Evolutionary conservation across 106 monocot species (phyloP).

Genomic region (Ottelia alismoides): DNA sequence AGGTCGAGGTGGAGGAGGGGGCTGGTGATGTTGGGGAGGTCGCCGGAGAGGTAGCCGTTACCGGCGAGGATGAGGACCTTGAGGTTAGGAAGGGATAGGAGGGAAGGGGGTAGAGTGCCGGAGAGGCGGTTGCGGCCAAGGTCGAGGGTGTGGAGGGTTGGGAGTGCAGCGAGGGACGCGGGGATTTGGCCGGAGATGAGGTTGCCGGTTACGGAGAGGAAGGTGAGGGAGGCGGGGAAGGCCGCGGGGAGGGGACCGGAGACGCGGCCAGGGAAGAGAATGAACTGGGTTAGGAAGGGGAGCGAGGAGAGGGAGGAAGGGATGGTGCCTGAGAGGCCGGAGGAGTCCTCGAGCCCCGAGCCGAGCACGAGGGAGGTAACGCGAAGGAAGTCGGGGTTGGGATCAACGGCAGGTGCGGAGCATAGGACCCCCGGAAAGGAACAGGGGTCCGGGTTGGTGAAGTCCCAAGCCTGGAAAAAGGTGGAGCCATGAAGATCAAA

Average conservation of each 20-base stretch:
- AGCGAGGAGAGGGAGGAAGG: constrained; percentile 35
- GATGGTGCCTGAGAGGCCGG: constrained; percentile 42
- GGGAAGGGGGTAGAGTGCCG: constrained; percentile 25
- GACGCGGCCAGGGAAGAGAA: constrained; percentile 45
- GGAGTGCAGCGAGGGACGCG: constrained; percentile 21
- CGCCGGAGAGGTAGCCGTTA: constrained; percentile 44
- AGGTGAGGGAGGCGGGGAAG: constrained; percentile 35
- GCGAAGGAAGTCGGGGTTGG: constrained; percentile 16
- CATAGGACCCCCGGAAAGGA: constrained; percentile 56
- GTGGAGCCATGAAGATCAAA: constrained; percentile 40
- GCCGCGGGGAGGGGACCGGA: constrained; percentile 25
- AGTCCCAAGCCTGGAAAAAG: constrained; percentile 55
- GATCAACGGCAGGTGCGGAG: constrained; percentile 9
- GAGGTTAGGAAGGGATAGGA: constrained; percentile 35
- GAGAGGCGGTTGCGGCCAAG: constrained; percentile 50
- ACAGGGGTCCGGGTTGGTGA: constrained; percentile 27
- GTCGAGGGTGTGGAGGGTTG: constrained; percentile 60
- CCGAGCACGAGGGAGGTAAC: constrained; percentile 53
- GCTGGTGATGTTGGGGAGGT: constrained; percentile 19
- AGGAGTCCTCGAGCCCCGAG: constrained; percentile 46
- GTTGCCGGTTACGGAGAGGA: constrained; percentile 55
- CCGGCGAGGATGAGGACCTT: constrained; percentile 39
- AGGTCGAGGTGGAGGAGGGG: constrained; percentile 66
- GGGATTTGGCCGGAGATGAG: constrained; percentile 56
- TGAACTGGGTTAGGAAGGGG: constrained; percentile 37